Evolutionary conservation across 495 filamentous ascomycete species (phyloP), one percentile per base, ranked within the genome.

Genomic region (Annulohypoxylon moriforme): DNA sequence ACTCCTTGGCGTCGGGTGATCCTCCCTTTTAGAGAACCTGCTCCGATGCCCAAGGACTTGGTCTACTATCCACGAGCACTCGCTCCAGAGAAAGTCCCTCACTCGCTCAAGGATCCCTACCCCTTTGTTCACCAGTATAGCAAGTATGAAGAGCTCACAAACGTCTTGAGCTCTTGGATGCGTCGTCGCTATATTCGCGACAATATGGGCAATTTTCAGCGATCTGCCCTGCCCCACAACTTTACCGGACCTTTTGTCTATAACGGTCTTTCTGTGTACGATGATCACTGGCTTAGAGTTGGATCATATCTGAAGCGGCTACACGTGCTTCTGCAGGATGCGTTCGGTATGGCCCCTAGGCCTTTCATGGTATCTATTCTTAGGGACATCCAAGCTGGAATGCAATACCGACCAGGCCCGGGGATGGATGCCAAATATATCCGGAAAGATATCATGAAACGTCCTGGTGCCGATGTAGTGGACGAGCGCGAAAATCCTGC

Each of bases 1-100:
- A 71, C 70, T 0, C 78, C 72, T 2, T 74, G 69, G 66, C 75
- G 74, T 18, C 75, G 71, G 10, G 69, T 77, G 4, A 68, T 79
- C 18, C 60, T 83, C 0, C 81, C 81, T 40, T 68, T 72, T 49
- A 64, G 47, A 9, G 62, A 71, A 29, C 71, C 74, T 16, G 24
- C 46, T n/a, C 31, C 47, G 9, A 31, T 65, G 46, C 60, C 74
- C 11, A 71, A 59, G 25, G 76, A 76, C 0, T 38, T 74, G 36
- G 57, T 71, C 9, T 78, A 66, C 47, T 46, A 65, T 40, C 53
- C 62, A 27, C 74, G 74, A 18, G 60, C 73, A 7, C 16, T 60
- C n/a, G 22, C 58, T 29, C 66, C 63, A 8, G 40, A 63, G 0
- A 67, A 53, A 8, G 44, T 75, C 1, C 49, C 65, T 1, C 42